Percentiles rank a stretch among this genome's conserved stretches.
phyloP scores from a whole-genome alignment of 2,329 filamentous ascomycete species.

The Exophiala aquamarina region DNA sequence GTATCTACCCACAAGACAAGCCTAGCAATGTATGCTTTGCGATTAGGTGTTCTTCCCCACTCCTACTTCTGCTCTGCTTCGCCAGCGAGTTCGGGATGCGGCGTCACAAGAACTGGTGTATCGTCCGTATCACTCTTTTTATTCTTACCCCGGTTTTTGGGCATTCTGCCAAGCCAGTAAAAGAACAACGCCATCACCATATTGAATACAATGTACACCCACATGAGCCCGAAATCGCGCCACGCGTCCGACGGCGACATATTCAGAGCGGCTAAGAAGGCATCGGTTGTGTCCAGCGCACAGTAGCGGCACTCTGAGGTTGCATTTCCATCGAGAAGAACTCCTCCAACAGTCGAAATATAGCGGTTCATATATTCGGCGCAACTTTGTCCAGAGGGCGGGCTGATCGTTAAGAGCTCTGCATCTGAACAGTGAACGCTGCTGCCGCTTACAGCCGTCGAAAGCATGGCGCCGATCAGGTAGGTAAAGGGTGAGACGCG shows the following conservation, averaged over 20 bases:
- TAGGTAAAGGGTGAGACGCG: constrained; percentile 79
- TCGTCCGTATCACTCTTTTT: too few species aligned
- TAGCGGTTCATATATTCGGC: constrained; percentile 58
- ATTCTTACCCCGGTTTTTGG: too few species aligned
- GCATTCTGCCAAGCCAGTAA: too few species aligned
- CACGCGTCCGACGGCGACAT: constrained; percentile 64
- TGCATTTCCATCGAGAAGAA: constrained; percentile 43
- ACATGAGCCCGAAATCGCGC: constrained; percentile 78
- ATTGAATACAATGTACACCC: constrained; percentile 75
- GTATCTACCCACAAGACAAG: too few species aligned
- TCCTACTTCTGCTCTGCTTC: too few species aligned
- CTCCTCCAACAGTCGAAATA: constrained; percentile 47
- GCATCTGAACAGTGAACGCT: constrained; percentile 65
- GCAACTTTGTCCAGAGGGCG: constrained; percentile 62
- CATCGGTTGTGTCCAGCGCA: constrained; percentile 33
- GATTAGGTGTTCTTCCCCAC: too few species aligned
- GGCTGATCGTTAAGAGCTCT: constrained; percentile 55
- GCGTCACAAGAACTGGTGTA: too few species aligned
- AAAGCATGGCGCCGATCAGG: constrained; percentile 71
- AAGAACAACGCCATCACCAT: constrained; percentile 26
- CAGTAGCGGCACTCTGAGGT: constrained; percentile 52
- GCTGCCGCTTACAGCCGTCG: constrained; percentile 65
- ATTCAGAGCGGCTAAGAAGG: constrained; percentile 47
- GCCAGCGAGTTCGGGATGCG: too few species aligned
- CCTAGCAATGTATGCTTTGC: too few species aligned